These are phyloP conservation scores for Xylaria telfairii DNA, from an alignment of 495 filamentous ascomycete genomes.

Conservation along the genomic window DNA sequence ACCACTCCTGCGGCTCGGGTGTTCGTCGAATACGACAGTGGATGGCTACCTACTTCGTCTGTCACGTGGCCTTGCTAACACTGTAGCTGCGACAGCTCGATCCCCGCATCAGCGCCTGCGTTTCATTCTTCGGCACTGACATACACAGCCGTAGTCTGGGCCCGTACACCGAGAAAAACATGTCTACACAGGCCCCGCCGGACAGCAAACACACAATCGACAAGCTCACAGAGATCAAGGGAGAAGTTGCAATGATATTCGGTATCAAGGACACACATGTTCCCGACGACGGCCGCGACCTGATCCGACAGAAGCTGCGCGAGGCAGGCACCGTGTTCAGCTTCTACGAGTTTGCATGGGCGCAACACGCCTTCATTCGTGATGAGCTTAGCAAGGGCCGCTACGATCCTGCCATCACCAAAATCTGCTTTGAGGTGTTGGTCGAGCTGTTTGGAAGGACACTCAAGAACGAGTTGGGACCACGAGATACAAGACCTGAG, in stretches of 20 bases:
- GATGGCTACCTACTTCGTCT: not conserved
- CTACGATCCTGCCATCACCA: slow-evolving; percentile 86
- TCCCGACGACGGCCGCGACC: slow-evolving; percentile 80
- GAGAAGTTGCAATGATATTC: slow-evolving; percentile 81
- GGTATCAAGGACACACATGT: slow-evolving; percentile 92
- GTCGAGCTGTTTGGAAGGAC: slow-evolving; percentile 83
- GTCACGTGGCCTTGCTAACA: slow-evolving; percentile 8
- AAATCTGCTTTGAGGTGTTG: slow-evolving; percentile 91
- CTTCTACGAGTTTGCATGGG: slow-evolving; percentile 89
- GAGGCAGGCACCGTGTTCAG: slow-evolving; percentile 76
- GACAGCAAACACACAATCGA: slow-evolving; percentile 52
- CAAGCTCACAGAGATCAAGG: slow-evolving; percentile 71
- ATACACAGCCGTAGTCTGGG: slow-evolving; percentile 80
- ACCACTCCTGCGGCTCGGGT: not conserved
- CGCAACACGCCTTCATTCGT: slow-evolving; percentile 96
- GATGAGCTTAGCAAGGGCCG: slow-evolving; percentile 93
- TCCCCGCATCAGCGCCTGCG: slow-evolving; percentile 72
- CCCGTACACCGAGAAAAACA: slow-evolving; percentile 43
- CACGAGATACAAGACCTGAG: slow-evolving; percentile 49
- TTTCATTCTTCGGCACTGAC: slow-evolving; percentile 94
- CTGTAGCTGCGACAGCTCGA: slow-evolving; percentile 57
- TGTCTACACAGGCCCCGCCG: slow-evolving; percentile 36
- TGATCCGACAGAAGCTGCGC: slow-evolving; percentile 83
- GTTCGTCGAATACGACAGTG: not conserved
- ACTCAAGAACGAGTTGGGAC: slow-evolving; percentile 78